Evolutionary conservation across 163 green algal genomes (phyloP).

Genomic region (Dunaliella salina): DNA sequence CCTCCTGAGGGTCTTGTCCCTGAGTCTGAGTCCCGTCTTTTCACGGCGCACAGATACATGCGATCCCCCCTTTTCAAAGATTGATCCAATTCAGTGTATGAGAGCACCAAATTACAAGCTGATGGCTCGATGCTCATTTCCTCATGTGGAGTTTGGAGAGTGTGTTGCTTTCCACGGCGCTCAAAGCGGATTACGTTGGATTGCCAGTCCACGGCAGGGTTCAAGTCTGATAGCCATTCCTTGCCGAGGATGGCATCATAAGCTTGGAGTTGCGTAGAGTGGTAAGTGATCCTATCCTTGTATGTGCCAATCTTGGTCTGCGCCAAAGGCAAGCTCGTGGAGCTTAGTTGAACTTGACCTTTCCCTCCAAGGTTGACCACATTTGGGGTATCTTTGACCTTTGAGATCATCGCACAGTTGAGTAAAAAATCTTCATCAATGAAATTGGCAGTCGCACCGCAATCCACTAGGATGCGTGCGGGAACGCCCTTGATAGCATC

Average conservation of each 20-base stretch:
- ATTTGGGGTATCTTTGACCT: background rate
- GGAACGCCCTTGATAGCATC: background rate
- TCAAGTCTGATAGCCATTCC: conserved; percentile 14
- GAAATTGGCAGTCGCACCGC: background rate
- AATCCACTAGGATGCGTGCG: background rate
- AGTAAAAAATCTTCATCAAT: background rate
- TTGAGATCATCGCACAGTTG: background rate
- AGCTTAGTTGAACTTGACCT: background rate
- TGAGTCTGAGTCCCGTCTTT: background rate
- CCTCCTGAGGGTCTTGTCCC: too few relatives aligned
- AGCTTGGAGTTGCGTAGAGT: conserved; percentile 16
- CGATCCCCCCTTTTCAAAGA: background rate
- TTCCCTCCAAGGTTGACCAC: background rate
- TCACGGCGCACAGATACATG: background rate
- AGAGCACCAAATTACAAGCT: background rate
- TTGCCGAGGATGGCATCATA: conserved; percentile 35
- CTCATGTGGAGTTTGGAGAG: background rate
- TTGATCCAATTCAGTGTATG: background rate
- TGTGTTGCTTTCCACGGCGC: background rate
- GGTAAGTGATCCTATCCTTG: background rate
- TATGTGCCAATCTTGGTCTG: background rate
- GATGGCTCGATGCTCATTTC: background rate
- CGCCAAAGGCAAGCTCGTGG: background rate
- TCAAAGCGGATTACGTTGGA: conserved; percentile 17
- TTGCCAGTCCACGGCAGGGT: conserved; percentile 22